A percentile compares a stretch with the other conserved stretches of the same genome.
These are phyloP conservation scores for Coccomyxa subellipsoidea DNA, from an alignment of 163 green algal species.

Conservation along the genomic window DNA sequence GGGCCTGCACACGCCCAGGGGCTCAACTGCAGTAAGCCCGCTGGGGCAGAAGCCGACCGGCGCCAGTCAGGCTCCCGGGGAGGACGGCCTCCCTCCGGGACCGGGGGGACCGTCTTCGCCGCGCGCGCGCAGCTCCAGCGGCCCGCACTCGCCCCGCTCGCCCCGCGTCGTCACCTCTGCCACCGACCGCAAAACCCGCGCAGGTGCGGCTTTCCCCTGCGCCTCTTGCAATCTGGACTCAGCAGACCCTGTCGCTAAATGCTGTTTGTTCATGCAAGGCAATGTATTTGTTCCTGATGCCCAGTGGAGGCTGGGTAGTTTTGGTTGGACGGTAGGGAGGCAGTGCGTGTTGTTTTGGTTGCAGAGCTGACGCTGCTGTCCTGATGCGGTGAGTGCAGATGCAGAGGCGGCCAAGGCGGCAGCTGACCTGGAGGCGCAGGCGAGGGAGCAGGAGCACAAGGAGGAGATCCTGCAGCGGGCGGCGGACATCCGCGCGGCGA, in stretches of 20 bases:
- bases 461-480: constrained; percentile 33
- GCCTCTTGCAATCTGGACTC: too few relatives aligned
- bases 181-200: not conserved
- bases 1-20: not conserved
- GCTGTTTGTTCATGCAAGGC: too few relatives aligned
- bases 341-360: too few relatives aligned
- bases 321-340: not conserved
- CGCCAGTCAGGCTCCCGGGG: not conserved
- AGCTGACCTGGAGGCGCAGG: constrained; percentile 3
- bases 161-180: not conserved
- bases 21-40: not conserved
- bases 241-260: too few relatives aligned
- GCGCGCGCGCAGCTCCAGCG: not conserved
- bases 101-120: not conserved
- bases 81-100: not conserved
- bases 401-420: not conserved
- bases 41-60: not conserved
- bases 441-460: constrained; percentile 18
- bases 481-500: constrained; percentile 18
- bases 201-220: not conserved
- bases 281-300: not conserved
- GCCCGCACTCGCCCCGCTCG: not conserved
- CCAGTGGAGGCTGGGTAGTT: not conserved
- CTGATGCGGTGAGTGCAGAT: not conserved
- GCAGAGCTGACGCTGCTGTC: not conserved